These are phyloP conservation scores for Pulveroboletus sp. DNA, from an alignment of 768 basidiomycete genomes.

Conservation along the genomic window DNA sequence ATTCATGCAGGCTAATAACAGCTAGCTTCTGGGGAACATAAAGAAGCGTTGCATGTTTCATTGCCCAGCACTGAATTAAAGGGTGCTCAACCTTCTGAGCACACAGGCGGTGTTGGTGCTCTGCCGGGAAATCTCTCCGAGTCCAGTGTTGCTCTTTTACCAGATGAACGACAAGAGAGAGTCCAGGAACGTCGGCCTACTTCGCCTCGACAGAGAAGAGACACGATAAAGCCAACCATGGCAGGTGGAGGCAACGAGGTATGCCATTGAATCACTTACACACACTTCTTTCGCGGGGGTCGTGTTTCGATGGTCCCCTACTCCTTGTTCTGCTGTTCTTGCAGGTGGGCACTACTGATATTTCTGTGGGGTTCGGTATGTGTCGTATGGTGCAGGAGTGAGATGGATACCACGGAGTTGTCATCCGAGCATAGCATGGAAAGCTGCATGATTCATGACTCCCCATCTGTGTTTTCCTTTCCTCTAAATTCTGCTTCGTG, in stretches of 20 bases:
- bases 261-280: background rate
- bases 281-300: background rate
- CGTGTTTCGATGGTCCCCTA: background rate
- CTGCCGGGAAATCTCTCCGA: constrained; percentile 47
- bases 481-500: too few relatives aligned
- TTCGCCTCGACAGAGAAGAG: constrained; percentile 16
- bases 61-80: constrained; percentile 35
- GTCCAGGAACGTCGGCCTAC: background rate
- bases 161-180: constrained; percentile 39
- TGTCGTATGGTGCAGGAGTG: too few relatives aligned
- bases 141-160: constrained; percentile 44
- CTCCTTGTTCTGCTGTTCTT: too few relatives aligned
- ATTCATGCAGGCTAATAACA: constrained; percentile 4
- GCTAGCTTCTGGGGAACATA: constrained; percentile 5
- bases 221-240: constrained; percentile 9
- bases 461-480: too few relatives aligned
- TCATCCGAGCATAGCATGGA: too few relatives aligned
- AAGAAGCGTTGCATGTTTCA: constrained; percentile 14
- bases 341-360: too few relatives aligned
- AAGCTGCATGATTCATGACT: too few relatives aligned
- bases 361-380: too few relatives aligned
- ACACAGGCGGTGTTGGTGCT: constrained; percentile 42
- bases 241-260: constrained; percentile 11
- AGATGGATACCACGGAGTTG: too few relatives aligned
- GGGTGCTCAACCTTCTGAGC: constrained; percentile 32